phyloP scores from a whole-genome alignment of 306 rosid species.

The Luffa aegyptiaca region DNA sequence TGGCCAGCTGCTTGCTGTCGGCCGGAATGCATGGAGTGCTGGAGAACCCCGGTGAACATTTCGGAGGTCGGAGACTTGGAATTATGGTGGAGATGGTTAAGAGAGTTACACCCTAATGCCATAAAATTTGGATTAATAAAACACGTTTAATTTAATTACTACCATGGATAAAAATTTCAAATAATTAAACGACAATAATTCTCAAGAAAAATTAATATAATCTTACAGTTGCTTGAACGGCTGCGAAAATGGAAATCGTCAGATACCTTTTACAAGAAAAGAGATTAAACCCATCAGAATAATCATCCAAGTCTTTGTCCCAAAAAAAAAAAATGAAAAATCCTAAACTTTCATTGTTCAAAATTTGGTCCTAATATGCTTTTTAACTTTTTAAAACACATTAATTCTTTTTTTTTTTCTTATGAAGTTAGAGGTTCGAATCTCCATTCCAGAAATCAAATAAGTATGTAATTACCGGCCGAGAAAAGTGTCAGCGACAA shows the following conservation, averaged over 20 bases:
- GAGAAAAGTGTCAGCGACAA: conserved; percentile 74
- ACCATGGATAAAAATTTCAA: background rate
- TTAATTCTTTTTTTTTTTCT: too few species aligned
- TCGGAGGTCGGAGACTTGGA: conserved; percentile 76
- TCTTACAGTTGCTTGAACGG: conserved; percentile 78
- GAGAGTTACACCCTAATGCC: conserved; percentile 60
- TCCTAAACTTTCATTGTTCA: background rate
- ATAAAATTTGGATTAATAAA: background rate
- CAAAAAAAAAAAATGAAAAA: background rate
- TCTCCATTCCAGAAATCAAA: too few species aligned
- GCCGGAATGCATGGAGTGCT: conserved; percentile 33
- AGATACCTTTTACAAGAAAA: conserved; percentile 40
- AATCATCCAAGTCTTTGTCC: background rate
- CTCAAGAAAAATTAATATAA: background rate
- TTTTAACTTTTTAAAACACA: too few species aligned
- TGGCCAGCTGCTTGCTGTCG: conserved; percentile 28
- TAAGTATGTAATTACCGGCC: conserved; percentile 43
- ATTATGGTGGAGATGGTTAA: conserved; percentile 68
- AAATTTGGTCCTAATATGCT: background rate
- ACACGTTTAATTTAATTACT: background rate
- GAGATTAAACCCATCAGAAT: background rate
- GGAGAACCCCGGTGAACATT: conserved; percentile 21
- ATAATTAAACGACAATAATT: background rate
- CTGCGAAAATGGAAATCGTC: conserved; percentile 68
- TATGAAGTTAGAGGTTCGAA: too few species aligned